Evolutionary conservation across 2,329 filamentous ascomycete species (phyloP), one percentile per base, ranked within the genome.

Genomic region (Chaetomium olivaceum): DNA sequence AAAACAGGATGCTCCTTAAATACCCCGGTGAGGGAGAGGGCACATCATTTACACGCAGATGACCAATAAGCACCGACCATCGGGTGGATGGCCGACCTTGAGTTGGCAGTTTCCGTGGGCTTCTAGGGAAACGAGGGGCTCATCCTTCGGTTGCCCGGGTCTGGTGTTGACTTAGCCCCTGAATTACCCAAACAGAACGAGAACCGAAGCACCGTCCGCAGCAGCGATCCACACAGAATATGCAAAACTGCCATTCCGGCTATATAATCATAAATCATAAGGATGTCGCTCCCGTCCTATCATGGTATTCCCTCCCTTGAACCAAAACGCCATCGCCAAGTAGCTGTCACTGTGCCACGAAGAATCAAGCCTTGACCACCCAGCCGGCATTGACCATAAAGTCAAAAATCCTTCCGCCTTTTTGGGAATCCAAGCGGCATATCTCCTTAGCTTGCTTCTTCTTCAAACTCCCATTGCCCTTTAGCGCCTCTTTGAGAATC

Each of bases 301-400:
- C 21, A 51, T 68, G 67, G 69, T 72, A 72, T 72, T 63, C 59
- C 65, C 2, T 68, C 59, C 63, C 23, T 4, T 48, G 14, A 39
- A 14, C 51, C 52, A 48, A 57, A 61, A 69, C 67, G 67, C 63
- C 67, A 52, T n/a, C 23, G 21, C 31, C 29, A n/a, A 39, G 31
- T 43, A 16, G n/a, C 31, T 19, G 8, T 14, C 54, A 9, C 14
- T 36, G n/a, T 36, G n/a, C 31, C 14, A 6, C 11, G 3, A 39
- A 39, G 61, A 50, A 56, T 68, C 68, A 71, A 29, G 89, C 91
- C 81, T 96, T 95, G 36, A 89, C 90, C 67, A 98, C 89, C 93
- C 94, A 98, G 2, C 94, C 95, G 63, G 89, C 89, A 75, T 93
- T 91, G 68, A 96, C 91, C 80, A 97, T 93, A 76, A 97, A 98